Evolutionary conservation across 192 early-diverging fungal genomes (phyloP).

Genomic region (Coemansia sp.): DNA sequence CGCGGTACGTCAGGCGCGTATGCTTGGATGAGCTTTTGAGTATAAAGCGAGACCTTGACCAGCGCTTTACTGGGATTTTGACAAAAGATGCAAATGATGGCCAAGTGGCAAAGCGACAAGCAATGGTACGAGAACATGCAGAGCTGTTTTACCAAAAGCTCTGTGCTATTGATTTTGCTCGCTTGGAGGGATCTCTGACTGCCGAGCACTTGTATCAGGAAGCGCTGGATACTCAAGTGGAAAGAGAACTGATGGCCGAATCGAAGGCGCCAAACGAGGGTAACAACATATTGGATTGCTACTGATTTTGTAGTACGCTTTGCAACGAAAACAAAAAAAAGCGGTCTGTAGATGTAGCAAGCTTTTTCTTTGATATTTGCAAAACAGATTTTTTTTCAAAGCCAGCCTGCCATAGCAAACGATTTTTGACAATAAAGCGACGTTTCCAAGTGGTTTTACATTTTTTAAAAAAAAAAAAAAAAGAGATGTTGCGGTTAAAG

Average conservation of each 20-base stretch:
- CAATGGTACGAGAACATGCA: neutral
- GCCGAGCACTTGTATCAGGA: constrained; percentile 51
- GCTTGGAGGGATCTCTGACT: constrained; percentile 30
- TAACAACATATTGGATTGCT: constrained; percentile 55
- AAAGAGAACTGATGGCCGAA: constrained; percentile 42
- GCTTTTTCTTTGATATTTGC: no score
- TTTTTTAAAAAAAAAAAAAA: no score
- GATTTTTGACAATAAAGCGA: no score
- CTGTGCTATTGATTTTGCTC: constrained; percentile 25
- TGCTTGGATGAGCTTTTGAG: constrained; percentile 24
- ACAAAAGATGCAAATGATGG: neutral
- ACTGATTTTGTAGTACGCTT: no score
- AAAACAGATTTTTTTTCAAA: no score
- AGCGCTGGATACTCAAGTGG: constrained; percentile 48
- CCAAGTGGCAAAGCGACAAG: constrained; percentile 1
- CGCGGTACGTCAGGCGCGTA: constrained; percentile 47
- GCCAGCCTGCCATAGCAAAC: no score
- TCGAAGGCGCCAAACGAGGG: constrained; percentile 35
- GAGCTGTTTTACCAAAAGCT: constrained; percentile 20
- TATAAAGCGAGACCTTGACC: constrained; percentile 12
- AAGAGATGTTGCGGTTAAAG: no score
- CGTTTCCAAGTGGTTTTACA: no score
- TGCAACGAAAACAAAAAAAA: no score
- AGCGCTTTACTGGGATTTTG: neutral
- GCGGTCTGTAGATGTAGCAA: no score